A percentile compares a stretch with the other conserved stretches of the same genome.
Evolutionary conservation across 1,284 basidiomycete genomes (phyloP).

Genomic region (Anthracocystis setariae): DNA sequence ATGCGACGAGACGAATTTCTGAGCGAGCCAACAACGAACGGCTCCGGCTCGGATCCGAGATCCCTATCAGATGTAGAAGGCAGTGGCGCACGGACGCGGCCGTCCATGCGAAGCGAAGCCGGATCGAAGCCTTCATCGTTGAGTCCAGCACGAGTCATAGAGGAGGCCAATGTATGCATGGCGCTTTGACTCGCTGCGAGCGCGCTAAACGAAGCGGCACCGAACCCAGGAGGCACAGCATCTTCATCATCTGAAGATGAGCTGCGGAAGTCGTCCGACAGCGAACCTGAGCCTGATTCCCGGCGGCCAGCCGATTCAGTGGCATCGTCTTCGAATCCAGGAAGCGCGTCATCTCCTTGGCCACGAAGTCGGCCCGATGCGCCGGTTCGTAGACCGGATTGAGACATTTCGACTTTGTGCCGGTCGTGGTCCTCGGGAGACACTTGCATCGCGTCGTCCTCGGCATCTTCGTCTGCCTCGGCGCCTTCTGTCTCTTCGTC

Average conservation of each 20-base stretch:
- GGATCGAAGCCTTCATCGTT: slow-evolving; percentile 53
- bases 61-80: slow-evolving; percentile 24
- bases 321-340: slow-evolving; percentile 26
- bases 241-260: slow-evolving; percentile 43
- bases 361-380: slow-evolving; percentile 34
- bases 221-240: slow-evolving; percentile 40
- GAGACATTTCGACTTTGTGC: slow-evolving; percentile 36
- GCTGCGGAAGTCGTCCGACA: slow-evolving; percentile 40
- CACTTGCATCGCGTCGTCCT: slow-evolving; percentile 6
- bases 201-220: slow-evolving; percentile 54
- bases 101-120: slow-evolving; percentile 56
- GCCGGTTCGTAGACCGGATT: slow-evolving; percentile 31
- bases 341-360: slow-evolving; percentile 35
- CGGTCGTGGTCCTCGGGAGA: slow-evolving; percentile 27
- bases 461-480: slow-evolving; percentile 22
- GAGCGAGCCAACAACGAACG: slow-evolving; percentile 41
- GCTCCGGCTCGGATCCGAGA: slow-evolving; percentile 22
- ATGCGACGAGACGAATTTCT: slow-evolving; percentile 40
- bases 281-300: slow-evolving; percentile 22
- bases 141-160: slow-evolving; percentile 33
- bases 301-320: slow-evolving; percentile 1
- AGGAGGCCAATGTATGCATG: slow-evolving; percentile 37
- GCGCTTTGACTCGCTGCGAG: slow-evolving; percentile 50
- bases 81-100: slow-evolving; percentile 38
- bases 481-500: slow-evolving; percentile 51